These are phyloP conservation scores for Xylaria multiplex DNA, from an alignment of 2,329 filamentous ascomycete species.

Conservation along the genomic window DNA sequence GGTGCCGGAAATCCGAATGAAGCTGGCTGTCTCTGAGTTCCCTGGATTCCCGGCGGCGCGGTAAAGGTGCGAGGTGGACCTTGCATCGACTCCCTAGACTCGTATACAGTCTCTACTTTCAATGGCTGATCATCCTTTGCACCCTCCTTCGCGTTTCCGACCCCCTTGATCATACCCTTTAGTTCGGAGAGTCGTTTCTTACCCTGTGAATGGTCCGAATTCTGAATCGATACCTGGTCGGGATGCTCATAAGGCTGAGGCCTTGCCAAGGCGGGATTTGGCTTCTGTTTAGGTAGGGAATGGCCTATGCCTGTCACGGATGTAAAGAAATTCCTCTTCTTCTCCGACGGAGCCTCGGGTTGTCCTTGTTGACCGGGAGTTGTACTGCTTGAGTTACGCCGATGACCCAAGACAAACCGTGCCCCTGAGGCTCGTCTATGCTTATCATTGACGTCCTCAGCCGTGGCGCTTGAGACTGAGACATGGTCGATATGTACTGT, in stretches of 20 bases:
- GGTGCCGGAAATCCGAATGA: constrained; percentile 17
- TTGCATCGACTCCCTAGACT: constrained; percentile 38
- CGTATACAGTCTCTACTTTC: constrained; percentile 36
- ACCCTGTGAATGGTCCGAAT: constrained; percentile 34
- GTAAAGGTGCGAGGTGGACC: constrained; percentile 32
- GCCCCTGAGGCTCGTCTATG: constrained; percentile 51
- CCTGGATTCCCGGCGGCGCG: constrained; percentile 18
- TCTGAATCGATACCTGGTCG: constrained; percentile 36
- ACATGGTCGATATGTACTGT: constrained; percentile 52
- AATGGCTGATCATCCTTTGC: constrained; percentile 45
- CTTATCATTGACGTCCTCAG: constrained; percentile 53
- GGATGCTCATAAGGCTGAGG: constrained; percentile 36
- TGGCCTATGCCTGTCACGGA: constrained; percentile 39
- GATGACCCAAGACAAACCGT: constrained; percentile 53
- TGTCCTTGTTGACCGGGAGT: constrained; percentile 39
- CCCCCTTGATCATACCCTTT: constrained; percentile 48
- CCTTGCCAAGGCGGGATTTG: constrained; percentile 34
- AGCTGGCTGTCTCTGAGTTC: constrained; percentile 28
- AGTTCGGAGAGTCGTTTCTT: constrained; percentile 49
- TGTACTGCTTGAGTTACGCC: constrained; percentile 41
- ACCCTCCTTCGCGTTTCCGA: constrained; percentile 45
- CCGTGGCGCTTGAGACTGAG: constrained; percentile 55
- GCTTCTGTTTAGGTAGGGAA: constrained; percentile 41
- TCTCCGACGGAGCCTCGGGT: constrained; percentile 46
- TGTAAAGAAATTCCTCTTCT: constrained; percentile 55